Conservation (phyloP, 345 rosid genomes). For the Eucalyptus rudis region DNA sequence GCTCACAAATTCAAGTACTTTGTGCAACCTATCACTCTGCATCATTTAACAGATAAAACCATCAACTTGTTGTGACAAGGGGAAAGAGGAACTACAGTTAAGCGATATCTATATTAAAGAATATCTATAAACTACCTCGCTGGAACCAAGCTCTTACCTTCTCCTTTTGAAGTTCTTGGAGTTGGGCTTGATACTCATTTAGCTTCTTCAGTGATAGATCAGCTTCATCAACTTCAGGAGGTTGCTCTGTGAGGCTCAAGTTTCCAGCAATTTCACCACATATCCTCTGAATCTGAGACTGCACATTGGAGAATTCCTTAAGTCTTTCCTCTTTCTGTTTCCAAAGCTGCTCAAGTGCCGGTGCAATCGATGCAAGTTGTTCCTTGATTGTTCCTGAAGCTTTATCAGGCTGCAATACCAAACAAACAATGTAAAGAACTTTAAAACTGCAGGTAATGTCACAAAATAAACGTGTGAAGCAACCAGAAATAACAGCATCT, state of each 20-base stretch:
- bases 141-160: slow-evolving; percentile 29
- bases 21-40: slow-evolving; percentile 81
- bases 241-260: slow-evolving; percentile 19
- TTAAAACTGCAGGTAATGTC: not conserved
- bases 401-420: slow-evolving; percentile 55
- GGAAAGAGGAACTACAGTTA: not conserved
- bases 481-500: not conserved
- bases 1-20: slow-evolving; percentile 85
- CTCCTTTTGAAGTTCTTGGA: slow-evolving; percentile 90
- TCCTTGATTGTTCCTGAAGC: slow-evolving; percentile 86
- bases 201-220: slow-evolving; percentile 76
- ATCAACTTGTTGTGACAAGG: not conserved
- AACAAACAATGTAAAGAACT: not conserved
- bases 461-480: not conserved
- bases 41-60: slow-evolving; percentile 2
- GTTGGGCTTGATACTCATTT: slow-evolving; percentile 58
- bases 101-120: not conserved
- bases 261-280: slow-evolving; percentile 82
- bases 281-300: slow-evolving; percentile 77
- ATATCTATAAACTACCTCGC: not conserved
- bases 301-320: slow-evolving; percentile 63
- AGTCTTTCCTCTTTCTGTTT: slow-evolving; percentile 90
- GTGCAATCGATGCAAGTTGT: slow-evolving; percentile 91
- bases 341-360: slow-evolving; percentile 82
- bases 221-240: slow-evolving; percentile 70